A percentile compares a stretch with the other conserved stretches of the same genome.
These are phyloP conservation scores for Dendrobium catenatum DNA, from an alignment of 106 monocot species.

Conservation along the genomic window DNA sequence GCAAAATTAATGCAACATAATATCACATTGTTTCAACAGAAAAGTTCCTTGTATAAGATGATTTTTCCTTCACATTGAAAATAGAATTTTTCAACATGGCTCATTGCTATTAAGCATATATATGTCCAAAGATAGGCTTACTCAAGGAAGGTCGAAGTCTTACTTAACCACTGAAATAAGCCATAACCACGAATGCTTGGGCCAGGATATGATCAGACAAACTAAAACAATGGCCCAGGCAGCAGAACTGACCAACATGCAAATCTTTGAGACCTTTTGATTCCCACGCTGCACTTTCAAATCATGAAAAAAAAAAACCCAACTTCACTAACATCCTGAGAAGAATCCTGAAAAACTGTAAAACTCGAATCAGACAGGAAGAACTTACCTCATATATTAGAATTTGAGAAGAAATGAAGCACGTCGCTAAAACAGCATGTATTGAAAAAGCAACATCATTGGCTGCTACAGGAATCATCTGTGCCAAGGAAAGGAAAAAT, in stretches of 20 bases:
- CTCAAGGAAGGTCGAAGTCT: constrained; percentile 1
- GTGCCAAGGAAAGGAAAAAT: neutral
- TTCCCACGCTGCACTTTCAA: constrained; percentile 37
- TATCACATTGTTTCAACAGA: neutral
- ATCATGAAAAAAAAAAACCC: neutral
- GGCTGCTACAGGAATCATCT: constrained; percentile 98
- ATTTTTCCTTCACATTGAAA: too few species aligned
- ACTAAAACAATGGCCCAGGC: constrained; percentile 57
- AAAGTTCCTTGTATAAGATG: too few species aligned
- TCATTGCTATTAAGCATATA: too few species aligned
- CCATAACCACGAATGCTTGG: constrained; percentile 89
- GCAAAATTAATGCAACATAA: neutral
- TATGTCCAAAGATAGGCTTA: too few species aligned
- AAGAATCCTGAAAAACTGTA: too few species aligned
- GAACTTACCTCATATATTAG: constrained; percentile 74
- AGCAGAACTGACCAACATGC: constrained; percentile 40
- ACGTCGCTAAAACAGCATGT: constrained; percentile 86
- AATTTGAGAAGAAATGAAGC: constrained; percentile 76
- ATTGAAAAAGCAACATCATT: constrained; percentile 96
- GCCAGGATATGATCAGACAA: constrained; percentile 62
- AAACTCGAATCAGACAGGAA: neutral
- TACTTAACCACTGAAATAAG: constrained; percentile 88
- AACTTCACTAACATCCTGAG: too few species aligned
- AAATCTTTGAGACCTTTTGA: constrained; percentile 74
- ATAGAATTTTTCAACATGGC: too few species aligned